Evolutionary conservation across 164 flowering plant species (phyloP).

Genomic region (Piper longum): DNA sequence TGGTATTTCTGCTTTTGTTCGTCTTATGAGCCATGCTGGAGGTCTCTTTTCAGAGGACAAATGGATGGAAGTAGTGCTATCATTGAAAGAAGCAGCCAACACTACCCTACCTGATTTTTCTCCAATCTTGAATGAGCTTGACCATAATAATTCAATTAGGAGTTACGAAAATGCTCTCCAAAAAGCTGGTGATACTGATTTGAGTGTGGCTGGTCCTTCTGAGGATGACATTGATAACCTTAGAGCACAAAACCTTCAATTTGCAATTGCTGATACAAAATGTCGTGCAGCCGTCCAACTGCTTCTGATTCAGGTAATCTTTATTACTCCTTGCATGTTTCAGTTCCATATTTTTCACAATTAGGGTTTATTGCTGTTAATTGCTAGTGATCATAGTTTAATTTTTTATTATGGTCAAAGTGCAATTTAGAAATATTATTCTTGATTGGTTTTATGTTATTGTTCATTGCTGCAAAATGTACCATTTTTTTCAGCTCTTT

Average conservation of each 20-base stretch:
- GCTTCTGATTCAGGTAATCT: conserved; percentile 70
- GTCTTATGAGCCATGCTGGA: conserved; percentile 91
- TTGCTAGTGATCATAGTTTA: too few species aligned
- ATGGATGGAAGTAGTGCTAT: conserved; percentile 81
- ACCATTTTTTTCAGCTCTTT: too few species aligned
- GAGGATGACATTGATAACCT: conserved; percentile 41
- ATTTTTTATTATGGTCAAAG: too few species aligned
- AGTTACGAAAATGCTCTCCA: conserved; percentile 19
- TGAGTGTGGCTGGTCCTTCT: conserved; percentile 21
- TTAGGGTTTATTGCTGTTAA: too few species aligned
- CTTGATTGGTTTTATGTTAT: too few species aligned
- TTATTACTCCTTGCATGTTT: neutral
- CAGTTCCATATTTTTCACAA: too few species aligned
- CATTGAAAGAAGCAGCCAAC: conserved; percentile 74
- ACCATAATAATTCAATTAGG: conserved; percentile 19
- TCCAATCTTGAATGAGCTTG: conserved; percentile 18
- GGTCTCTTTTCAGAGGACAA: conserved; percentile 80
- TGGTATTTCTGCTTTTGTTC: conserved; percentile 94
- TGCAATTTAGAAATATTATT: too few species aligned
- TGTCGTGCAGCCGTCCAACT: conserved; percentile 93
- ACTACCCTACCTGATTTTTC: conserved; percentile 86
- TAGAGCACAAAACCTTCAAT: conserved; percentile 33
- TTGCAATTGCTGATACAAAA: conserved; percentile 69
- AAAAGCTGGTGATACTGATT: conserved; percentile 23
- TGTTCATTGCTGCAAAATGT: too few species aligned